Conservation (phyloP, 169 alveolate genomes). For the Amoebophrya sp. region DNA sequence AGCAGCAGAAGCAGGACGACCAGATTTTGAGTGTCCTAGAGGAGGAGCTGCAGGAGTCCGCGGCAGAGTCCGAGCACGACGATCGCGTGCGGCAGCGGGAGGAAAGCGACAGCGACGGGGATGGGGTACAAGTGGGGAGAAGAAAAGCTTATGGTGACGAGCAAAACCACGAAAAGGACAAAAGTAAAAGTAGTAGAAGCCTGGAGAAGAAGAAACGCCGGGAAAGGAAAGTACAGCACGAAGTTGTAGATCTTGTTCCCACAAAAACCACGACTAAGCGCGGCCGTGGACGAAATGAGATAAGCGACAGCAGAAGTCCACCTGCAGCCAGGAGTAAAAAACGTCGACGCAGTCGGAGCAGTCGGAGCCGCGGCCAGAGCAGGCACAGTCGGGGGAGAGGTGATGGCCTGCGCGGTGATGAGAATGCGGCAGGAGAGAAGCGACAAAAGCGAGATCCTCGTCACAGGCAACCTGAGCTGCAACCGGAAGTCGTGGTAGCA, state of each 20-base stretch:
- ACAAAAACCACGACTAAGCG: too few species aligned
- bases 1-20: too few species aligned
- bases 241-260: too few species aligned
- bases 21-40: too few species aligned
- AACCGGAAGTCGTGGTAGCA: too few species aligned
- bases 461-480: too few species aligned
- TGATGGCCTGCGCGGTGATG: background rate
- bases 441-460: too few species aligned
- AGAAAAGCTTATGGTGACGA: too few species aligned
- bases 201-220: too few species aligned
- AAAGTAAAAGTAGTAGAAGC: too few species aligned
- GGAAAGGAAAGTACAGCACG: too few species aligned
- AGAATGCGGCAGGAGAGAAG: background rate
- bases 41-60: background rate
- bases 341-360: background rate
- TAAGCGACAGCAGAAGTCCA: background rate
- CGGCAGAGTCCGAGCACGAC: background rate
- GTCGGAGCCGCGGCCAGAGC: background rate
- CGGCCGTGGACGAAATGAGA: background rate
- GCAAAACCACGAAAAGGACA: too few species aligned
- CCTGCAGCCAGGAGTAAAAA: background rate
- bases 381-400: background rate
- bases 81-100: background rate
- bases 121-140: background rate
- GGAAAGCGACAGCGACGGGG: background rate